Base-by-base conservation (phyloP, 2,329 filamentous ascomycete species). In the Aspergillus fijiensis region DNA sequence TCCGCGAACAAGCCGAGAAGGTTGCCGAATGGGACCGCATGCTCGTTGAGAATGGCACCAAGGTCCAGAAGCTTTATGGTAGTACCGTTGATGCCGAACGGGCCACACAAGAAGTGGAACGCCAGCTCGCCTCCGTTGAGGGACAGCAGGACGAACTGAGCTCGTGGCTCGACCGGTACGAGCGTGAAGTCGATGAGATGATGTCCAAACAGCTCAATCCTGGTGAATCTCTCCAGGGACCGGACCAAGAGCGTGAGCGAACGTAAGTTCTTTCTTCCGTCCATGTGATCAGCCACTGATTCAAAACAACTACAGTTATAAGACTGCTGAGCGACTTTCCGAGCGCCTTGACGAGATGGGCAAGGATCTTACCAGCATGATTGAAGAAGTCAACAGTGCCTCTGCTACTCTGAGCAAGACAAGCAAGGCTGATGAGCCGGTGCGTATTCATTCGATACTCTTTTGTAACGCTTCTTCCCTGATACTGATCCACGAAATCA, bases 341-440 rank as follows among this genome's bases (percentile, higher is more conserved):
- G 91, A 96, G 72, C 87, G 91, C 65, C 82, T 99, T 65, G 93
- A 96, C 60, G 92, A 96, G 69, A 96, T 98, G 87, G 92, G 92
- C 72, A 91, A 92, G 73, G 92, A 96, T 73, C 82, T 99, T 64
- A 88, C 87, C 51, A 94, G 92, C 79, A 98, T 99, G 92, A 96
- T 99, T 69, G 93, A 96, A 73, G 95, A 98, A 77, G 96, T 99
- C 74, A 99, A 99, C 74, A 87, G 89, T 67, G 94, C 96, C 63
- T 95, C 91, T n/a, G 85, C 90, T 57, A 92, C 88, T 25, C 80
- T 99, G 66, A 94, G 87, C 83, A 96, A 96, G 83, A 92, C 90
- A 60, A 89, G 85, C 77, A 96, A 96, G 77, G 86, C 91, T 29
- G 91, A 95, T 74, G 91, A 95, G 77, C 91, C 91, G 67, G 91